phyloP scores from a whole-genome alignment of 345 rosid species.

The Pseudoturritis turrita region DNA sequence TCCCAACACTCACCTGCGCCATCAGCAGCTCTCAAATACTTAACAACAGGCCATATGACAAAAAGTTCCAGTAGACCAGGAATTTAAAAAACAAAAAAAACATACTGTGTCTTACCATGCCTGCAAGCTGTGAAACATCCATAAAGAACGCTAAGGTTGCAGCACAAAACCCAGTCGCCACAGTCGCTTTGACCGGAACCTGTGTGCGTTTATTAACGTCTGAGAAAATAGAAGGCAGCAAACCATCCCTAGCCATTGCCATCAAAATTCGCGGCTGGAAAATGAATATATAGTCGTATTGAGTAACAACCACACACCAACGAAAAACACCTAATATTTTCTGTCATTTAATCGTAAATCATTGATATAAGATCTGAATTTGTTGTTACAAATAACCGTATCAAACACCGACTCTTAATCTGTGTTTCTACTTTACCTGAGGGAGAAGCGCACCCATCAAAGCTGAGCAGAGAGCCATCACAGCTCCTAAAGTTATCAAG shows the following conservation, averaged over 20 bases:
- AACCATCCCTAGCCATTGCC: conserved; percentile 97
- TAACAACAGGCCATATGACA: not conserved
- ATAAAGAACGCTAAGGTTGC: conserved; percentile 68
- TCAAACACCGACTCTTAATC: not conserved
- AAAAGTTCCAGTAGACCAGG: not conserved
- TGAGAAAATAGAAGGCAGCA: conserved; percentile 77
- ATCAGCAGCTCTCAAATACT: conserved; percentile 4
- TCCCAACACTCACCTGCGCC: conserved; percentile 95
- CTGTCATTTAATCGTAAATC: not conserved
- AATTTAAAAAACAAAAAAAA: not conserved
- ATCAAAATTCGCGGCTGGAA: conserved; percentile 80
- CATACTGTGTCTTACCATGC: conserved; percentile 55
- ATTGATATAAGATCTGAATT: not conserved
- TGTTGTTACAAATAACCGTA: not conserved
- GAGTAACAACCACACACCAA: not conserved
- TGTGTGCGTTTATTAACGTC: conserved; percentile 65
- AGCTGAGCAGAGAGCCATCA: conserved; percentile 93
- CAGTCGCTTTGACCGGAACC: conserved; percentile 76
- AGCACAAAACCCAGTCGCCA: conserved; percentile 65
- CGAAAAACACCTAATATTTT: not conserved
- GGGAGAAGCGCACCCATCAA: conserved; percentile 95
- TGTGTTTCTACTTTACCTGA: conserved; percentile 52
- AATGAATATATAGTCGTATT: not conserved
- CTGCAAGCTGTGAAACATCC: conserved; percentile 87
- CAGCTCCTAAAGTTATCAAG: conserved; percentile 80